Percentiles rank a stretch among this genome's conserved stretches.
These are phyloP conservation scores for Cystofilobasidium macerans DNA, from an alignment of 768 basidiomycete genomes.

Conservation along the genomic window DNA sequence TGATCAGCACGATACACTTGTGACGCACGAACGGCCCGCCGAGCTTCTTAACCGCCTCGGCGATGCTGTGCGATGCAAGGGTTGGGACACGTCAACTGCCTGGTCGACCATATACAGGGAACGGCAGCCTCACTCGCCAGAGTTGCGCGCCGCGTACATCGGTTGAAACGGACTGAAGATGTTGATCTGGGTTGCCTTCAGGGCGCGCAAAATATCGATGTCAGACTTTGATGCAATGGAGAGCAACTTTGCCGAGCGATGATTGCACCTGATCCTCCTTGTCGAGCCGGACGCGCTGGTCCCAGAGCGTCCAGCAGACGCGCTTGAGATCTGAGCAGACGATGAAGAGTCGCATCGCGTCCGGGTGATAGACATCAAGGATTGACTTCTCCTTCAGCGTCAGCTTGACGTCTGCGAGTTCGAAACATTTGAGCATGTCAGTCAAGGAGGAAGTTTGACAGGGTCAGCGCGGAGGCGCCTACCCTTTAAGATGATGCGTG, in stretches of 20 bases:
- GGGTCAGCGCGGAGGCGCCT: background rate
- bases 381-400: slow-evolving; percentile 62
- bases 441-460: background rate
- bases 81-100: background rate
- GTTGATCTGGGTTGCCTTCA: background rate
- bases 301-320: slow-evolving; percentile 77
- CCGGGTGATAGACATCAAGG: slow-evolving; percentile 80
- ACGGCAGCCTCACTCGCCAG: background rate
- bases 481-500: slow-evolving; percentile 94
- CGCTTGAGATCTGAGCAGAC: slow-evolving; percentile 93
- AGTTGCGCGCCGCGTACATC: background rate
- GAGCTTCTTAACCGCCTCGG: slow-evolving; percentile 3
- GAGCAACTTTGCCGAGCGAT: background rate
- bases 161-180: background rate
- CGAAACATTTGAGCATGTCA: background rate
- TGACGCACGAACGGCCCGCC: slow-evolving; percentile 1
- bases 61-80: background rate
- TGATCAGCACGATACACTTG: background rate
- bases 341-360: slow-evolving; percentile 87
- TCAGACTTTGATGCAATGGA: background rate
- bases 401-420: background rate
- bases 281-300: slow-evolving; percentile 50
- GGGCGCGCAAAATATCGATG: no score
- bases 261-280: slow-evolving; percentile 29
- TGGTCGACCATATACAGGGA: background rate